Conservation (phyloP, 768 basidiomycete species). For the Boletus reticulatus region DNA sequence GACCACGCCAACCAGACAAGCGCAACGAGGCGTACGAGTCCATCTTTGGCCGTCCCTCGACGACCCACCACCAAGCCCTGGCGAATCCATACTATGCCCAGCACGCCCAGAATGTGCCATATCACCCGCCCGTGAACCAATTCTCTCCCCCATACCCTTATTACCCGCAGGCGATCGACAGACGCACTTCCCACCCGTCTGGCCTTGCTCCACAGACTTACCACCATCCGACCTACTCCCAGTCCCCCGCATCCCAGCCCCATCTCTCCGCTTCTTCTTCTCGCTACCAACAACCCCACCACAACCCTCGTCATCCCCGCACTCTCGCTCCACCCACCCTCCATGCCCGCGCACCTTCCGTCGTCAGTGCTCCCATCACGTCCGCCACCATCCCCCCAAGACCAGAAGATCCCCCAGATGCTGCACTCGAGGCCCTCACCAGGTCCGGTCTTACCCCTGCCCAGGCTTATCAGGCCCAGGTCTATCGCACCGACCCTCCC, state of each 20-base stretch:
- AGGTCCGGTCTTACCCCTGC: conserved; percentile 66
- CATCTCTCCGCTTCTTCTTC: conserved; percentile 9
- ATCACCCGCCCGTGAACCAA: conserved; percentile 26
- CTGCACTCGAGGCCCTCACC: conserved; percentile 41
- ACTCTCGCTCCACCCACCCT: conserved; percentile 40
- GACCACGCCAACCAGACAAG: conserved; percentile 66
- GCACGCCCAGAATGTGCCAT: conserved; percentile 12
- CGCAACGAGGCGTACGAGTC: conserved; percentile 81
- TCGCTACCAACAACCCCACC: conserved; percentile 17
- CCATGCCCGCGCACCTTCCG: conserved; percentile 49
- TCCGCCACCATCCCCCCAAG: conserved; percentile 45
- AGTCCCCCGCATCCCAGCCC: conserved; percentile 32
- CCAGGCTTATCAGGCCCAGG: conserved; percentile 79
- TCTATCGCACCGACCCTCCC: conserved; percentile 49
- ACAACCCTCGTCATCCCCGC: conserved; percentile 22
- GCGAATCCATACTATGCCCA: conserved; percentile 15
- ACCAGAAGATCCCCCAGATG: conserved; percentile 51
- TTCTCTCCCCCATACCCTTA: conserved; percentile 39
- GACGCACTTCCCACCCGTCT: conserved; percentile 46
- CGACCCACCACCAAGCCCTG: conserved; percentile 45
- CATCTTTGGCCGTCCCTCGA: conserved; percentile 79
- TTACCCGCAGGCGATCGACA: conserved; percentile 42
- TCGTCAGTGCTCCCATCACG: conserved; percentile 41
- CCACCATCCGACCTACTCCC: conserved; percentile 32
- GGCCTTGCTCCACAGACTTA: conserved; percentile 33